phyloP scores from a whole-genome alignment of 2,329 filamentous ascomycete species.

The Xylaria sp. region DNA sequence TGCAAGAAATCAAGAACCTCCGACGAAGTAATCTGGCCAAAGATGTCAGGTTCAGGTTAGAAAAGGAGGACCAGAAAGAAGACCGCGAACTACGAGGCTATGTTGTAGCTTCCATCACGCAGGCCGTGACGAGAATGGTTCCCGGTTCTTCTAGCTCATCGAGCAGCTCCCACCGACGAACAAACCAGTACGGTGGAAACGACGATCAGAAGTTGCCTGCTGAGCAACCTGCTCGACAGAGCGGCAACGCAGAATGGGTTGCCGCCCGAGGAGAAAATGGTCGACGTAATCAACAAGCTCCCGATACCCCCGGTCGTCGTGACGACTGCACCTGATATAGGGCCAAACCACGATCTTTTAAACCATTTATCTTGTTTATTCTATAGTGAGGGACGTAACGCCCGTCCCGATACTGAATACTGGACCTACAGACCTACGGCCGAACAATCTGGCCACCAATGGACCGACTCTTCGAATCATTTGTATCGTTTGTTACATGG shows the following conservation, averaged over 20 bases:
- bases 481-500: constrained; percentile 23
- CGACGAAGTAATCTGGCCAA: constrained; percentile 85
- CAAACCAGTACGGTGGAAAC: constrained; percentile 27
- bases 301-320: constrained; percentile 52
- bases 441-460: background rate
- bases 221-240: constrained; percentile 62
- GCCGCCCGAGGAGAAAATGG: constrained; percentile 53
- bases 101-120: constrained; percentile 74
- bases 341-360: no score
- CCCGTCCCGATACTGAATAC: background rate
- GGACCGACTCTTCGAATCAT: constrained; percentile 1
- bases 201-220: constrained; percentile 66
- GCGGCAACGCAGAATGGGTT: constrained; percentile 57
- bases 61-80: constrained; percentile 80
- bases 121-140: constrained; percentile 72
- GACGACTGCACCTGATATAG: constrained; percentile 25
- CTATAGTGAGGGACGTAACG: background rate
- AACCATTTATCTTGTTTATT: no score
- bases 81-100: constrained; percentile 76
- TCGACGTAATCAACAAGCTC: constrained; percentile 46
- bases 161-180: constrained; percentile 24
- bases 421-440: background rate
- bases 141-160: constrained; percentile 50
- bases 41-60: constrained; percentile 78
- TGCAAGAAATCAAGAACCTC: constrained; percentile 86